Evolutionary conservation across 108 stramenopile species (phyloP).

Genomic region (Fistulifera pelliculosa): DNA sequence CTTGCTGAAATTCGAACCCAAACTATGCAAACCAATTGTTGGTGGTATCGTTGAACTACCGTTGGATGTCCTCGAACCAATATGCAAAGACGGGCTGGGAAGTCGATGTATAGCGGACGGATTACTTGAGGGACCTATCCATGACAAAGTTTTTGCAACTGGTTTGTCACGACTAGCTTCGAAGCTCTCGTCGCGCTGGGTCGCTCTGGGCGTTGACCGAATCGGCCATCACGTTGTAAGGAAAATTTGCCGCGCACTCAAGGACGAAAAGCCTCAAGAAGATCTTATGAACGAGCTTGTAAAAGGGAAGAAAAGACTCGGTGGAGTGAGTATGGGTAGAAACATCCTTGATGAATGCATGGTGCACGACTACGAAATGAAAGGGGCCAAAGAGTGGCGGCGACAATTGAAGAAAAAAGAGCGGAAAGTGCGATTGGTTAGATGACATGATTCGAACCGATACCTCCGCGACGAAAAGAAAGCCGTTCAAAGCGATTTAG

Average conservation of each 20-base stretch:
- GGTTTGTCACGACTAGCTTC: conserved; percentile 30
- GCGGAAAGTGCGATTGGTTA: too few relatives aligned
- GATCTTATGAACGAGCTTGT: conserved; percentile 53
- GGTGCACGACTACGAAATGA: conserved; percentile 49
- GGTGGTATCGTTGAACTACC: conserved; percentile 42
- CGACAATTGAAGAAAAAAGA: conserved; percentile 21
- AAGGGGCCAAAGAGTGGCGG: conserved; percentile 40
- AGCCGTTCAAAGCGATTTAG: too few relatives aligned
- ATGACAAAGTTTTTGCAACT: conserved; percentile 16
- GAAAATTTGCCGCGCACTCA: conserved; percentile 58
- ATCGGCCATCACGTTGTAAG: conserved; percentile 75
- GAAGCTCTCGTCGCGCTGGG: conserved; percentile 46
- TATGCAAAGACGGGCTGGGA: conserved; percentile 73
- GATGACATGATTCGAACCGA: too few relatives aligned
- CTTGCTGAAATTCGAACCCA: conserved; percentile 64
- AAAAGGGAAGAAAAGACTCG: conserved; percentile 50
- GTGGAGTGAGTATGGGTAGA: conserved; percentile 68
- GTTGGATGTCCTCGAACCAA: conserved; percentile 33
- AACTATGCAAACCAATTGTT: conserved; percentile 49
- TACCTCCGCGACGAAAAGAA: too few relatives aligned
- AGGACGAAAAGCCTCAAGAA: conserved; percentile 50
- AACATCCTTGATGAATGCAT: conserved; percentile 49
- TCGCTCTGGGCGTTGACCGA: conserved; percentile 51
- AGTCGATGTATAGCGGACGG: conserved; percentile 78
- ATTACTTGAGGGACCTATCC: conserved; percentile 56